Percentiles rank a stretch among this genome's conserved stretches.
phyloP scores from a whole-genome alignment of 2,329 filamentous ascomycete genomes.

The Scortechinia acanthostroma region DNA sequence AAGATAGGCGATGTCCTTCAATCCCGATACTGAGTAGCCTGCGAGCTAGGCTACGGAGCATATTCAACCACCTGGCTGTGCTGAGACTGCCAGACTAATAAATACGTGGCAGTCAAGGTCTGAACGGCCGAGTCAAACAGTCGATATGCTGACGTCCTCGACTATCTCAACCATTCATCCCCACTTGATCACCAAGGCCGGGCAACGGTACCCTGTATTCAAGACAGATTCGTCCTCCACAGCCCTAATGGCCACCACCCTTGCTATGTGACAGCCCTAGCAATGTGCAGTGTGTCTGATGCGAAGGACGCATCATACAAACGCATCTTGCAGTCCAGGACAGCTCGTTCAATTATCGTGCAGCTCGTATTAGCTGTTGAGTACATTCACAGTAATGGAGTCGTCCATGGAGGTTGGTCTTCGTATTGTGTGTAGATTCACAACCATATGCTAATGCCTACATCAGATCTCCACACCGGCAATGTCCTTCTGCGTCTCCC shows the following conservation, averaged over 20 bases:
- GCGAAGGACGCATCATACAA: background rate
- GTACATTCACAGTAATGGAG: background rate
- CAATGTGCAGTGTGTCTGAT: background rate
- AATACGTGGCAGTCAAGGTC: background rate
- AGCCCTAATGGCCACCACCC: background rate
- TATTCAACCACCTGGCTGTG: background rate
- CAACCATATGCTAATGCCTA: no score
- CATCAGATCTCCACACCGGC: constrained; percentile 3
- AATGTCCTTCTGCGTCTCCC: background rate
- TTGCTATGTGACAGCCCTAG: background rate
- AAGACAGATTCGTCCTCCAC: background rate
- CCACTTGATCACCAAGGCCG: background rate
- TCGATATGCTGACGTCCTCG: background rate
- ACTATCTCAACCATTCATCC: background rate
- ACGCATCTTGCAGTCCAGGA: background rate
- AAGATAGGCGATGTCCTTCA: background rate
- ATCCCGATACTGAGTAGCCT: background rate
- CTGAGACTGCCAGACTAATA: background rate
- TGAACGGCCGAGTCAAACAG: background rate
- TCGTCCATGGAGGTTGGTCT: constrained; percentile 3
- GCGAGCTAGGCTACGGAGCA: background rate
- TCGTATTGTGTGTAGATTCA: no score
- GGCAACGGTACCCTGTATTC: background rate
- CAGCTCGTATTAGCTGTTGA: constrained; percentile 1
- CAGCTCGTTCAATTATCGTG: background rate